These are phyloP conservation scores for Cercophora scortea DNA, from an alignment of 495 filamentous ascomycete genomes.

Conservation along the genomic window DNA sequence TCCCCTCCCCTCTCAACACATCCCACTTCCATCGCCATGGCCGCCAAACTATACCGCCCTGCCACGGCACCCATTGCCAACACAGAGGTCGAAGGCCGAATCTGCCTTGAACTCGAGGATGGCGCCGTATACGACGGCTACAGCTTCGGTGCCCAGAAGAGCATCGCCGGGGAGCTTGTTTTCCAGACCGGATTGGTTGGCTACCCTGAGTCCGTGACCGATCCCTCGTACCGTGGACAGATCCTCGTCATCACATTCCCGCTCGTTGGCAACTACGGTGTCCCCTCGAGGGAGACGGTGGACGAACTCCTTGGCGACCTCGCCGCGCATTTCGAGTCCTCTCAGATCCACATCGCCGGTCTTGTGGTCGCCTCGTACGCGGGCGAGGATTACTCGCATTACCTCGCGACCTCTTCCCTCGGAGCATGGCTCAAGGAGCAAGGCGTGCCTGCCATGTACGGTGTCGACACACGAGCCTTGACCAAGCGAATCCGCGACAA, in stretches of 20 bases:
- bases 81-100: constrained; percentile 46
- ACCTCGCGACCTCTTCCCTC: constrained; percentile 79
- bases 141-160: constrained; percentile 91
- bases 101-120: constrained; percentile 86
- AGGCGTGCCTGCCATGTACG: constrained; percentile 91
- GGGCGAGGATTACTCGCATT: constrained; percentile 91
- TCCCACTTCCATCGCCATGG: constrained; percentile 23
- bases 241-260: constrained; percentile 97
- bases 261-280: constrained; percentile 96
- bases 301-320: constrained; percentile 77
- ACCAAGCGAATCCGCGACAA: constrained; percentile 90
- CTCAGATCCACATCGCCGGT: constrained; percentile 85
- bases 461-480: constrained; percentile 86
- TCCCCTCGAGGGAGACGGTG: constrained; percentile 73
- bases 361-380: constrained; percentile 84
- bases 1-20: background rate
- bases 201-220: constrained; percentile 96
- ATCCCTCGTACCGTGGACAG: constrained; percentile 97
- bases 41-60: constrained; percentile 43
- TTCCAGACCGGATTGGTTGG: constrained; percentile 99
- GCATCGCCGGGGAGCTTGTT: constrained; percentile 89
- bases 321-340: constrained; percentile 85
- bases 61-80: constrained; percentile 43
- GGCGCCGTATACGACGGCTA: constrained; percentile 81
- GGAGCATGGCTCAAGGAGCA: constrained; percentile 95